These are phyloP conservation scores for Coprinopsis sp. DNA, from an alignment of 768 basidiomycete species.

Conservation along the genomic window DNA sequence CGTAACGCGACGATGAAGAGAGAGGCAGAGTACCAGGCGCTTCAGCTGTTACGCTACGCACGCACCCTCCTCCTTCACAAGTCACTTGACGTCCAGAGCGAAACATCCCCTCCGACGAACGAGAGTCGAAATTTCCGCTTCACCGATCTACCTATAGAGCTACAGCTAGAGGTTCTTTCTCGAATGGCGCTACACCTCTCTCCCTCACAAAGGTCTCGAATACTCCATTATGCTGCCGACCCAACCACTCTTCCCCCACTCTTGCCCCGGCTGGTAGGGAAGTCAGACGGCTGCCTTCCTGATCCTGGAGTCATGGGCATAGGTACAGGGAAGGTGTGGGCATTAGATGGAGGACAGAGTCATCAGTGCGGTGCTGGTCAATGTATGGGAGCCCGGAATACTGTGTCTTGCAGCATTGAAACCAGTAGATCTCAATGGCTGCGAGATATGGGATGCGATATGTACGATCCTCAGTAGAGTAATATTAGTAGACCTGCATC, in stretches of 20 bases:
- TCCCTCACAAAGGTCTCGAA: slow-evolving; percentile 45
- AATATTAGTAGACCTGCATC: not conserved
- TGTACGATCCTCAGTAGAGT: slow-evolving; percentile 6
- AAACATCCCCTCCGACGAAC: not conserved
- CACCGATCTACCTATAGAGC: slow-evolving; percentile 46
- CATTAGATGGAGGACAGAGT: not conserved
- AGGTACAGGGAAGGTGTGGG: slow-evolving; percentile 7
- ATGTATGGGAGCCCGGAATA: slow-evolving; percentile 7
- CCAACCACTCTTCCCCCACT: slow-evolving; percentile 14
- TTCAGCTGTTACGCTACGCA: slow-evolving; percentile 45
- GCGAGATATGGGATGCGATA: slow-evolving; percentile 10
- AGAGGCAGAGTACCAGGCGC: slow-evolving; percentile 40
- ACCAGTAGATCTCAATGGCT: slow-evolving; percentile 9
- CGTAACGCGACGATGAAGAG: slow-evolving; percentile 42
- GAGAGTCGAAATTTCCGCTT: slow-evolving; percentile 27
- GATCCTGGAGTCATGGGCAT: slow-evolving; percentile 4
- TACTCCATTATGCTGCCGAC: slow-evolving; percentile 43
- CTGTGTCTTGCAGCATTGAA: slow-evolving; percentile 10
- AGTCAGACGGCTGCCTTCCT: slow-evolving; percentile 6
- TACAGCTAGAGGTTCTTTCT: slow-evolving; percentile 53
- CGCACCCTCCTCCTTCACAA: slow-evolving; percentile 46
- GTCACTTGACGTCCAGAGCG: not conserved
- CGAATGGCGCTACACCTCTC: slow-evolving; percentile 57
- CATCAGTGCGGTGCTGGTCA: not conserved
- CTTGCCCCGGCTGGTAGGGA: slow-evolving; percentile 7